Conservation (phyloP, 2,329 filamentous ascomycete species). For the Hirsutella minnesotensis region DNA sequence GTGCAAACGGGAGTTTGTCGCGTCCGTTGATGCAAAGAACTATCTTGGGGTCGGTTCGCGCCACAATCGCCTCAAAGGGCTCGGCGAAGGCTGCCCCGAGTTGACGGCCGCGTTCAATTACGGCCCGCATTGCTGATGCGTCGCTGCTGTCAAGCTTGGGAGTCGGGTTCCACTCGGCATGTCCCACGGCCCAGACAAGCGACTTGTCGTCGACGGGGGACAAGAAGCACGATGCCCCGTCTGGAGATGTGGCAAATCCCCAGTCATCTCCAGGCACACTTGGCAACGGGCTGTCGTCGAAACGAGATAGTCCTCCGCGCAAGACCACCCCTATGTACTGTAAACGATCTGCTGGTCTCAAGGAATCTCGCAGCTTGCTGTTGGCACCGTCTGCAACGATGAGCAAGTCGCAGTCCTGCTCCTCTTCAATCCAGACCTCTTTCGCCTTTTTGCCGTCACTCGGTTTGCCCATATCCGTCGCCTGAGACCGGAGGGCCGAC, state of each 20-base stretch:
- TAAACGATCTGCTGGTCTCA: constrained; percentile 27
- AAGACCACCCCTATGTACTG: constrained; percentile 26
- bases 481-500: background rate
- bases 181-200: constrained; percentile 30
- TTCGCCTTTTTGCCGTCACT: background rate
- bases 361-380: constrained; percentile 24
- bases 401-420: constrained; percentile 25
- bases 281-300: constrained; percentile 19
- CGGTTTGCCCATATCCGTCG: background rate
- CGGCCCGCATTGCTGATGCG: constrained; percentile 11
- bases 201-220: constrained; percentile 28
- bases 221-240: constrained; percentile 29
- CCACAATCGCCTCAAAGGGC: constrained; percentile 26
- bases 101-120: constrained; percentile 19
- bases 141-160: constrained; percentile 6
- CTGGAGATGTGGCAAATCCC: constrained; percentile 26
- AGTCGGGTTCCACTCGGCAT: constrained; percentile 12
- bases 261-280: constrained; percentile 22
- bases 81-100: constrained; percentile 23
- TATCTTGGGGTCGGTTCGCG: constrained; percentile 24
- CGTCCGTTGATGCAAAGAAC: constrained; percentile 26
- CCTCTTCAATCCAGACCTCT: background rate
- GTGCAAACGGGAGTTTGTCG: constrained; percentile 32
- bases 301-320: constrained; percentile 24
- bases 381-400: constrained; percentile 32